These are phyloP conservation scores for Leccinum variicolor DNA, from an alignment of 768 basidiomycete species.

Conservation along the genomic window DNA sequence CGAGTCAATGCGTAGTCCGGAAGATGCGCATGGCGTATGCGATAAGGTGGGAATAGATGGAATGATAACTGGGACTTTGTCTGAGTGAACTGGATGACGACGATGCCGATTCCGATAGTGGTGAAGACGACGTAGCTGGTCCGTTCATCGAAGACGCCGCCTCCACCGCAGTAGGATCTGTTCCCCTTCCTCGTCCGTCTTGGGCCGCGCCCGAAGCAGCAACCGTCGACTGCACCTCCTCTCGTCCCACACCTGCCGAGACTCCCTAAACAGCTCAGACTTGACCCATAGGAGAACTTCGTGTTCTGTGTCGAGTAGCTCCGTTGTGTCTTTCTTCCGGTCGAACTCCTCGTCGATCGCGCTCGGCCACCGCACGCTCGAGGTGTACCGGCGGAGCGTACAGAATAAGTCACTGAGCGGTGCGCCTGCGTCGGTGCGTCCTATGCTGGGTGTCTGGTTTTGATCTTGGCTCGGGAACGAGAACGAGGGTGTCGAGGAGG, in stretches of 20 bases:
- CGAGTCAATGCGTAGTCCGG: constrained; percentile 59
- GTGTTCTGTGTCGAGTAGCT: constrained; percentile 64
- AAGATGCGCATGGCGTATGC: constrained; percentile 75
- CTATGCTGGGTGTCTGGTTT: constrained; percentile 12
- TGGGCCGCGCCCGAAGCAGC: constrained; percentile 13
- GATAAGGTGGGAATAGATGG: constrained; percentile 74
- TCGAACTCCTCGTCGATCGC: constrained; percentile 46
- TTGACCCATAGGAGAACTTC: constrained; percentile 73
- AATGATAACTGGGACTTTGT: constrained; percentile 41
- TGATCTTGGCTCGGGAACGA: neutral
- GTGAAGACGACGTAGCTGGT: neutral
- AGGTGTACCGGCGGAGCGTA: constrained; percentile 49
- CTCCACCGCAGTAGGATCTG: neutral
- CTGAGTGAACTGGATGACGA: too few species aligned
- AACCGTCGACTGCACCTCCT: constrained; percentile 36
- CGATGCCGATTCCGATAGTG: neutral
- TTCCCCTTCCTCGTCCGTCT: neutral
- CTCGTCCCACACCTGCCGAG: constrained; percentile 32
- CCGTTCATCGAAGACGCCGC: neutral
- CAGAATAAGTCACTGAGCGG: constrained; percentile 49
- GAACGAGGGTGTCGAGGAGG: neutral
- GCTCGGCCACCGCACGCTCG: constrained; percentile 47
- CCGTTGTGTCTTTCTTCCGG: constrained; percentile 61
- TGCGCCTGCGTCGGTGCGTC: constrained; percentile 1
- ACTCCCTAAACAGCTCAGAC: constrained; percentile 64